Conservation (phyloP, 345 rosid species). For the Euphorbia peplus region DNA sequence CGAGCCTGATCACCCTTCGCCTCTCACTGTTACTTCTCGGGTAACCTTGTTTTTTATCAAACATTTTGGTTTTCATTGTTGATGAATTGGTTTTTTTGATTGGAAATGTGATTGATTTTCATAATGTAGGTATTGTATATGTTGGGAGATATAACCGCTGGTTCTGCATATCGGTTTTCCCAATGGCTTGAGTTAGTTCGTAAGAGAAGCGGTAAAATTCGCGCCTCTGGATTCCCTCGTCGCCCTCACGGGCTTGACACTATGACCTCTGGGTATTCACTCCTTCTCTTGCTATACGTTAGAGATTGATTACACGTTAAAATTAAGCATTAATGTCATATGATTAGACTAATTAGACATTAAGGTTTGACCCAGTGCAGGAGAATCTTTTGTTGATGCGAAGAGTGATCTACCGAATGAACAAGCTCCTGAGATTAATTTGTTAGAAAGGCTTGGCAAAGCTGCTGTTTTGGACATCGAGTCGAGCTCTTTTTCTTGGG, state of each 20-base stretch:
- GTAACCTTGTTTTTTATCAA: constrained; percentile 34
- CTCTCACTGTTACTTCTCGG: constrained; percentile 93
- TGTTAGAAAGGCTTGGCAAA: constrained; percentile 95
- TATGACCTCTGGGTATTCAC: constrained; percentile 42
- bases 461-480: constrained; percentile 69
- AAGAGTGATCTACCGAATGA: constrained; percentile 42
- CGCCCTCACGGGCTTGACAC: constrained; percentile 46
- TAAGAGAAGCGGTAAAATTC: constrained; percentile 73
- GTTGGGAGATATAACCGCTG: constrained; percentile 95
- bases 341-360: neutral
- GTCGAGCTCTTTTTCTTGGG: constrained; percentile 73
- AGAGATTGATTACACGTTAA: too few relatives aligned
- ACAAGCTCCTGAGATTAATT: constrained; percentile 53
- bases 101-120: neutral
- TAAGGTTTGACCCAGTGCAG: constrained; percentile 49
- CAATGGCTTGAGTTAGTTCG: constrained; percentile 99
- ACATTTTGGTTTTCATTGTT: neutral
- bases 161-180: constrained; percentile 73
- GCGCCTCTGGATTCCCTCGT: constrained; percentile 85
- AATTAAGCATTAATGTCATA: too few relatives aligned
- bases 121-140: constrained; percentile 76
- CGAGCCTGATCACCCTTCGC: constrained; percentile 63
- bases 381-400: constrained; percentile 47
- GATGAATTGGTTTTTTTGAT: neutral
- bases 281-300: neutral